Evolutionary conservation across 768 basidiomycete species (phyloP), one percentile per base, ranked within the genome.

Genomic region (Paxillus involutus): DNA sequence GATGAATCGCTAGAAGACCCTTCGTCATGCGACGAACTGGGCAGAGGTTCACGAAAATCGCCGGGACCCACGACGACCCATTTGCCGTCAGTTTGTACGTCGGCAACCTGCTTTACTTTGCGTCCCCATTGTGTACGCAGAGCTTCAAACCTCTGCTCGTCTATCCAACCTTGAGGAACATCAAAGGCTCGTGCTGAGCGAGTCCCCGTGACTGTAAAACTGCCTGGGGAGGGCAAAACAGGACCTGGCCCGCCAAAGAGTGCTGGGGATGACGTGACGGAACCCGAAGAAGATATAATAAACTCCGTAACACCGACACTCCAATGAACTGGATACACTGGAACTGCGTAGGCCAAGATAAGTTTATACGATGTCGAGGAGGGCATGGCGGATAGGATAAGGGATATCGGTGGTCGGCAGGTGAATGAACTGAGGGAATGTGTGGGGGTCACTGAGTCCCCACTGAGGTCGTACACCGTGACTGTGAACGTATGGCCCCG

Each of bases 251-350:
- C 41, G 24, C 32, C 55, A 29, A 64, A 55, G 26, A 44, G 24
- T 11, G 30, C 24, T 9, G 52, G 9, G 7, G 51, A 40, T 2
- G 66, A 52, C 17, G 52, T 46, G 47, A 61, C 14, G 11, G 56
- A 56, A 16, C 61, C 60, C 10, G 60, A 59, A 13, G 58, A 61
- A 44, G 82, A 77, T 44, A 93, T 88, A 46, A 89, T 77, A 37
- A 93, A 72, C 63, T 92, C 91, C 9, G 89, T 89, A 5, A 81
- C 84, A 32, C 88, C 89, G 30, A 85, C 80, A 24, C 85, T 84
- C 88, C 88, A 93, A 66, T 93, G 91, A 16, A 76, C 75, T 4
- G 91, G 91, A 65, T 89, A 92, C 41, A 93, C 85, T 30, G 89
- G 89, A 35, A 84, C 75, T 17, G 88, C 76, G 70, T 91, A 91